Percentiles rank a stretch among this genome's conserved stretches.
phyloP scores from a whole-genome alignment of 2,329 filamentous ascomycete genomes.

The Aspergillus ochraceoroseus region DNA sequence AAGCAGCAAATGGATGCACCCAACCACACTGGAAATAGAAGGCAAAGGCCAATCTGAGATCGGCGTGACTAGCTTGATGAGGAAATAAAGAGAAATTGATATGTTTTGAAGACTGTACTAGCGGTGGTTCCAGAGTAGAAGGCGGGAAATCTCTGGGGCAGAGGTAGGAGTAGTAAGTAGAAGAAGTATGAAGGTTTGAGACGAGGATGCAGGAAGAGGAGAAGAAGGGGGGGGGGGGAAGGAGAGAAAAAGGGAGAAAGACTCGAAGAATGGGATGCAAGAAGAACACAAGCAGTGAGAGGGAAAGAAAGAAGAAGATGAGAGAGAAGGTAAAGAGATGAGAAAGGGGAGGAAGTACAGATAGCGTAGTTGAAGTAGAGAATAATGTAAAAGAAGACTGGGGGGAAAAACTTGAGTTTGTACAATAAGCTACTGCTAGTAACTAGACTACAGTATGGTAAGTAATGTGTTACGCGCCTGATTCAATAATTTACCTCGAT shows the following conservation, averaged over 20 bases:
- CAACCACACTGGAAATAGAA: constrained; percentile 11
- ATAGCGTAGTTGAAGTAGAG: too few relatives aligned
- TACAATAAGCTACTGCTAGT: constrained; percentile 13
- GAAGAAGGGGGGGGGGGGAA: constrained; percentile 1
- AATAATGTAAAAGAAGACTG: too few relatives aligned
- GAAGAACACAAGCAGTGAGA: constrained; percentile 7
- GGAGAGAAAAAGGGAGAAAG: constrained; percentile 1
- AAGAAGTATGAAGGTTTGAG: constrained; percentile 14
- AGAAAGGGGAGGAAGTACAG: constrained; percentile 5
- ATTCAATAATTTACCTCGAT: constrained; percentile 14
- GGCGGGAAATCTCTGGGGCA: constrained; percentile 4
- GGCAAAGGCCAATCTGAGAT: constrained; percentile 2
- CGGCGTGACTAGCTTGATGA: neutral
- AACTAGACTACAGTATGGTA: constrained; percentile 4
- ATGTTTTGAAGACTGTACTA: constrained; percentile 4
- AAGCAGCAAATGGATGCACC: constrained; percentile 17
- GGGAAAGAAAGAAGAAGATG: constrained; percentile 3
- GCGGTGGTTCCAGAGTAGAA: neutral
- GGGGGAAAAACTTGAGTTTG: constrained; percentile 16
- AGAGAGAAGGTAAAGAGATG: constrained; percentile 3
- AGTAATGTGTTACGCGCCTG: constrained; percentile 11
- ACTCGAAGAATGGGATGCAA: neutral
- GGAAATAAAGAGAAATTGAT: constrained; percentile 7
- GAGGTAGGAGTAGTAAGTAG: neutral
- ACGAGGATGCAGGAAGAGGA: constrained; percentile 14